phyloP scores from a whole-genome alignment of 805 yeast genomes.

The Kuraishia cidri region DNA sequence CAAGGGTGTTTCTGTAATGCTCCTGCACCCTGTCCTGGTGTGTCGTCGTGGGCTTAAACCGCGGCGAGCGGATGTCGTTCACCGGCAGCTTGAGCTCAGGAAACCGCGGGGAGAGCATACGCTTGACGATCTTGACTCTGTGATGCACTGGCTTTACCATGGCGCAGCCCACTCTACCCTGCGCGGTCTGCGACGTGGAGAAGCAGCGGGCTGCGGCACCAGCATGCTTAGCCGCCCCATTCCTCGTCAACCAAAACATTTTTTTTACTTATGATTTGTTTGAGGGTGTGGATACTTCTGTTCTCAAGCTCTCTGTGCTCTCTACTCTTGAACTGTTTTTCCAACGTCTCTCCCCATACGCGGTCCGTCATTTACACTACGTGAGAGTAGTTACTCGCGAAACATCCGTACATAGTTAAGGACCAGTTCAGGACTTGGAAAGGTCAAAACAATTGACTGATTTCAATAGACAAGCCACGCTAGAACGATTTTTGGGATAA shows the following conservation, averaged over 20 bases:
- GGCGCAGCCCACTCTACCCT: constrained; percentile 48
- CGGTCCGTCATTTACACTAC: too few species aligned
- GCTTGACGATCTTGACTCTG: constrained; percentile 65
- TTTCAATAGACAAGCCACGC: too few species aligned
- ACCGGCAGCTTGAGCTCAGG: constrained; percentile 58
- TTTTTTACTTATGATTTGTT: too few species aligned
- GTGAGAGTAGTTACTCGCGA: too few species aligned
- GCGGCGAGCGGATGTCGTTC: constrained; percentile 73
- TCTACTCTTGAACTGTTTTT: background rate
- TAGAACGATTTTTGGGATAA: background rate
- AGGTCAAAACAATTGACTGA: too few species aligned
- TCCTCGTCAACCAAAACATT: too few species aligned
- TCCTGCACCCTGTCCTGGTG: constrained; percentile 73
- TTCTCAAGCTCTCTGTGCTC: background rate
- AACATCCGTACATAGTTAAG: too few species aligned
- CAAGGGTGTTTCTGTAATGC: constrained; percentile 66
- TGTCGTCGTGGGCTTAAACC: constrained; percentile 66
- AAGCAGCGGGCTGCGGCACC: too few species aligned
- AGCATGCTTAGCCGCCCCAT: too few species aligned
- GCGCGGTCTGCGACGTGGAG: constrained; percentile 21
- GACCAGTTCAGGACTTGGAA: too few species aligned
- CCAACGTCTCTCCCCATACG: background rate
- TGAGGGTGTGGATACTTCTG: too few species aligned
- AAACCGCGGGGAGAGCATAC: constrained; percentile 66
- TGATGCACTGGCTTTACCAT: constrained; percentile 92